Evolutionary conservation across 129 eudicot genomes (phyloP), one percentile per base, ranked within the genome.

Genomic region (Scalesia atractyloides): DNA sequence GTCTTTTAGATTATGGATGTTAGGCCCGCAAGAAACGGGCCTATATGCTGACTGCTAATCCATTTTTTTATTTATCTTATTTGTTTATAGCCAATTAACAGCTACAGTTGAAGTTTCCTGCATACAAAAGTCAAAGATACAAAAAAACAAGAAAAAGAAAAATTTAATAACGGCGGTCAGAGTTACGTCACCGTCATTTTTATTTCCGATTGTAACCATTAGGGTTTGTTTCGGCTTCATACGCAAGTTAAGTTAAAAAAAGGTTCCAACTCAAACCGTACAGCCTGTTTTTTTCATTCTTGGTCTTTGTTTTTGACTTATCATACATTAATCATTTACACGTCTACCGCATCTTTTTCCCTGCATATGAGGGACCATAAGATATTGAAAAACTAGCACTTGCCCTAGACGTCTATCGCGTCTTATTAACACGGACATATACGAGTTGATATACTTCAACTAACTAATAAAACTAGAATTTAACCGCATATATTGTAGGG

Each of bases 1-100:
- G 91, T 87, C 91, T 91, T 91, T 73, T 54, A 87, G 83, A 80
- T 71, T 71, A 78, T 71, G 62, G 82, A 71, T 76, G 77, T 78
- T 78, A 71, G 82, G 71, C 82, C 82, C 82, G 82, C 77, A 78
- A 53, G 82, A 78, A 71, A 64, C 82, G 82, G 82, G 82, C 82
- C 82, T 78, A 78, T 78, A 52, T 71, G 82, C 82, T 71, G 82
- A 78, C 82, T 54, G 53, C 51, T 18, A 53, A 78, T 78, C 72
- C n/a, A 26, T 70, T 70, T n/a, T 17, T 76, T 5, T 16, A 41
- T 43, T 67, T 7, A 8, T 36, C 18, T 36, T 20, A 52, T 22
- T 30, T 64, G 30, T 76, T 54, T 53, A 64, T 78, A 64, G 61
- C 68, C 73, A 78, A 71, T 78, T 12, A 78, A 71, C 77, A 78